Evolutionary conservation across 495 filamentous ascomycete species (phyloP), one percentile per base, ranked within the genome.

Genomic region (Hyaloscypha bicolor): DNA sequence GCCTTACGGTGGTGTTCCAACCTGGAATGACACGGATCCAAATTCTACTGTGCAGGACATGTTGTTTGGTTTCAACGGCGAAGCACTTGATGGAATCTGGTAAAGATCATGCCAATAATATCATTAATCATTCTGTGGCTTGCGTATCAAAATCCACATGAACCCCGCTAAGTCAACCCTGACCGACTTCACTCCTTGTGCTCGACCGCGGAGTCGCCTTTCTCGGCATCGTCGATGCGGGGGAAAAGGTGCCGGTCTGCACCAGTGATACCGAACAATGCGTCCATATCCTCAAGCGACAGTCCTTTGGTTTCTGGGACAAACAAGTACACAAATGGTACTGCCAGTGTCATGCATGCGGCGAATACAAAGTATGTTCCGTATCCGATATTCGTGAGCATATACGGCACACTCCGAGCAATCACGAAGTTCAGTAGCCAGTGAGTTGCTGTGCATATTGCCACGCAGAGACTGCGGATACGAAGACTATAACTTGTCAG

Each of bases 231-330:
- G 6, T 6, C 8, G 12, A 37, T 12, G 12, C 35, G 35, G 12
- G 35, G 35, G 12, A 37, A 37, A 12, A 37, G 35, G 35, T 37
- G 35, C 12, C 35, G 6, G 35, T 37, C 35, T 37, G 35, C 35
- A 37, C 60, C 60, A 52, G 60, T 0, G 60, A 62, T 84, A 61
- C 84, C 84, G 60, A 89, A 89, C 35, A 88, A 73, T 21, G 78
- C 77, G 70, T 88, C 87, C 63, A 89, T 90, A 69, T 90, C 86
- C 74, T 91, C 87, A 8, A 91, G 79, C 32, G 85, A 74, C 37
- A 85, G 71, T 62, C 83, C 81, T 70, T 85, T 86, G 14, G 85
- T 88, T 75, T 88, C 86, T 0, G 85, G 85, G 3, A 87, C 76
- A 39, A 80, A 79, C 71, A 84, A 81, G 69, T 74, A 81, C 0